Base-by-base conservation (phyloP, 2,329 filamentous ascomycete species). In the Nothopassalora personata region DNA sequence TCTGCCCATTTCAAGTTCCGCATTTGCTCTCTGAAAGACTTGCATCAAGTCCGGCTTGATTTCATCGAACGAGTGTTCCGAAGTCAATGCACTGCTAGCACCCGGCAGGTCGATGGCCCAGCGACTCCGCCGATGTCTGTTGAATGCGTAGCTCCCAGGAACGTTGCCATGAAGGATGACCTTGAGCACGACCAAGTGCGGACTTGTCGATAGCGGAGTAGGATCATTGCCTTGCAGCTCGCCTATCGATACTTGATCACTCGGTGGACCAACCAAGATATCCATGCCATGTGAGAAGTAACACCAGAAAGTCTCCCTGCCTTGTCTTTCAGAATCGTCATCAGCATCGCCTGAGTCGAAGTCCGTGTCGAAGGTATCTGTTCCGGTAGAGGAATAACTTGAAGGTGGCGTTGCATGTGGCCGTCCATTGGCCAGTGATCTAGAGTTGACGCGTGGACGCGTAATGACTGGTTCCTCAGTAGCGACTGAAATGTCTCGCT, bases 201-300 rank as follows among this genome's bases (percentile, higher is more conserved):
- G 66, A 54, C 64, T 70, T 6, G 66, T 57, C 5, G 60, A 57
- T 11, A 67, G 59, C 7, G 67, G 67, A 10, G 66, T 66, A 56
- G 50, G 61, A 6, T 18, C 34, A 45, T 56, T 13, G 30, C 48
- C 39, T 33, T 45, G 19, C n/a, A 48, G 7, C 33, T 45, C 56
- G 13, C 53, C 60, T 11, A 57, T 53, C 9, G 62, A 62, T 11
- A 54, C 53, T 13, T 59, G 51, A 18, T 71, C 69, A 0, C 84
- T 85, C 0, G 90, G 88, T 31, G 86, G 85, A 0, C 93, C 96
- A n/a, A 99, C 83, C 5, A 97, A 81, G 9, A 97, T 83, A 73
- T 99, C 94, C 70, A 99, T 95, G 1, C 94, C 94, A 62, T 96
- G 87, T 65, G 93, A 88, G 71, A 97, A 99, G 73, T 99, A 99